phyloP scores from a whole-genome alignment of 805 yeast genomes.

The Yamadazyma sp. region DNA sequence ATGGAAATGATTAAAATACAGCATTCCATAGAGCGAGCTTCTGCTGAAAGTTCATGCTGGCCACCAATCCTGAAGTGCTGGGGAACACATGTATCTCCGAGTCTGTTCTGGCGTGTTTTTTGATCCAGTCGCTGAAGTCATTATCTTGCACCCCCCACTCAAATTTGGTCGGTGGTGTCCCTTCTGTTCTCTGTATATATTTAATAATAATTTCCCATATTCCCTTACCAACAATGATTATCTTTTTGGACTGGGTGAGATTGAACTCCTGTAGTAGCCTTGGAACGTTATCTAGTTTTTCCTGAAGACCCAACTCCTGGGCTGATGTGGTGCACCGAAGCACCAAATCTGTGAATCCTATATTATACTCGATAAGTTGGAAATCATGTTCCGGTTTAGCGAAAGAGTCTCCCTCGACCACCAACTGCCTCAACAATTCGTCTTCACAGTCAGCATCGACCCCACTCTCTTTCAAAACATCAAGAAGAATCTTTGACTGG shows the following conservation, averaged over 20 bases:
- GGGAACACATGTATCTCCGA: slow-evolving; percentile 58
- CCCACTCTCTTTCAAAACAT: slow-evolving; percentile 16
- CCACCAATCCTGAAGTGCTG: slow-evolving; percentile 71
- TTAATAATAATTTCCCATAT: slow-evolving; percentile 64
- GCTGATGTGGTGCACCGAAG: slow-evolving; percentile 61
- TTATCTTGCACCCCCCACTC: slow-evolving; percentile 50
- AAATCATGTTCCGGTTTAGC: slow-evolving; percentile 41
- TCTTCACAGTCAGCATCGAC: too few species aligned
- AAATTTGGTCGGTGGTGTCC: slow-evolving; percentile 38
- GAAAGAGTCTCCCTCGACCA: background rate
- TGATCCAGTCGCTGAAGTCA: slow-evolving; percentile 19
- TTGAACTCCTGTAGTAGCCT: slow-evolving; percentile 47
- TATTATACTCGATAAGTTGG: slow-evolving; percentile 38
- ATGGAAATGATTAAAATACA: slow-evolving; percentile 35
- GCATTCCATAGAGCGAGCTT: slow-evolving; percentile 52
- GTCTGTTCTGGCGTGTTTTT: slow-evolving; percentile 9
- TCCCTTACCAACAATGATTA: slow-evolving; percentile 71
- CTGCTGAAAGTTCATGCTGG: slow-evolving; percentile 43
- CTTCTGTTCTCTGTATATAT: slow-evolving; percentile 24
- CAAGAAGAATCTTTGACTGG: slow-evolving; percentile 46
- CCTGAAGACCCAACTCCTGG: slow-evolving; percentile 49
- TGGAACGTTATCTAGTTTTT: slow-evolving; percentile 57
- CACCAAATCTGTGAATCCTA: slow-evolving; percentile 75
- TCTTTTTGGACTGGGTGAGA: slow-evolving; percentile 34
- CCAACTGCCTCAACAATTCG: too few species aligned